Evolutionary conservation across 2,329 filamentous ascomycete genomes (phyloP).

Genomic region (Trichocomaceae sp.): DNA sequence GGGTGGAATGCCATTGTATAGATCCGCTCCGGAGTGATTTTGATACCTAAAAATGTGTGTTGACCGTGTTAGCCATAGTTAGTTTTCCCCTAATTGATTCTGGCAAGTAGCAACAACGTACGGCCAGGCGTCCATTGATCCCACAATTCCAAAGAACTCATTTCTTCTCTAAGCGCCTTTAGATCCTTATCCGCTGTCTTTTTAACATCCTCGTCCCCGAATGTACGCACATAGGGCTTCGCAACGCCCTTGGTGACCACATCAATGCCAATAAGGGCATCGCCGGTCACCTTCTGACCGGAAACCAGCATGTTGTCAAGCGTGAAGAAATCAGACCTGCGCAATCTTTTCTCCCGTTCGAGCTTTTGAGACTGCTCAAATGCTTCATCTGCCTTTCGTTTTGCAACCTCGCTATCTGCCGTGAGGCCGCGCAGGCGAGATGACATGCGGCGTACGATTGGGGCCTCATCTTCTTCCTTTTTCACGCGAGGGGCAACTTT

Average conservation of each 20-base stretch:
- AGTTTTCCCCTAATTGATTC: not conserved
- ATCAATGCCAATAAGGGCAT: slow-evolving; percentile 57
- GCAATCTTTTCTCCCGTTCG: slow-evolving; percentile 55
- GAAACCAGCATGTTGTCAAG: slow-evolving; percentile 73
- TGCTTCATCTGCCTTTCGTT: slow-evolving; percentile 62
- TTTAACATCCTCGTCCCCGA: slow-evolving; percentile 74
- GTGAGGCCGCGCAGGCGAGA: slow-evolving; percentile 57
- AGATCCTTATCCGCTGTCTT: slow-evolving; percentile 72
- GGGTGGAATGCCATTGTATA: slow-evolving; percentile 89
- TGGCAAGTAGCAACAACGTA: slow-evolving; percentile 33
- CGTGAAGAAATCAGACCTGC: slow-evolving; percentile 61
- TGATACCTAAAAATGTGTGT: slow-evolving; percentile 58
- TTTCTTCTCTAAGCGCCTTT: slow-evolving; percentile 64
- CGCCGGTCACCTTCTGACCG: slow-evolving; percentile 63
- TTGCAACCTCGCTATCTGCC: slow-evolving; percentile 61
- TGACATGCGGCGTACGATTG: slow-evolving; percentile 53
- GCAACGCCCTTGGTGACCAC: slow-evolving; percentile 60
- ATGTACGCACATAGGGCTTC: slow-evolving; percentile 75
- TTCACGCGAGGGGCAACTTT: slow-evolving; percentile 8
- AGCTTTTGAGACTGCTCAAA: slow-evolving; percentile 51
- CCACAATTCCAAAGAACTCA: slow-evolving; percentile 73
- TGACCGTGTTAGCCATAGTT: not conserved
- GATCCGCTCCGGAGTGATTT: slow-evolving; percentile 79
- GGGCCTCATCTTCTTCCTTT: slow-evolving; percentile 49
- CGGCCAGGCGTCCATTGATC: slow-evolving; percentile 76